phyloP scores from a whole-genome alignment of 352 stramenopile genomes.

The Globisporangium nodosum region DNA sequence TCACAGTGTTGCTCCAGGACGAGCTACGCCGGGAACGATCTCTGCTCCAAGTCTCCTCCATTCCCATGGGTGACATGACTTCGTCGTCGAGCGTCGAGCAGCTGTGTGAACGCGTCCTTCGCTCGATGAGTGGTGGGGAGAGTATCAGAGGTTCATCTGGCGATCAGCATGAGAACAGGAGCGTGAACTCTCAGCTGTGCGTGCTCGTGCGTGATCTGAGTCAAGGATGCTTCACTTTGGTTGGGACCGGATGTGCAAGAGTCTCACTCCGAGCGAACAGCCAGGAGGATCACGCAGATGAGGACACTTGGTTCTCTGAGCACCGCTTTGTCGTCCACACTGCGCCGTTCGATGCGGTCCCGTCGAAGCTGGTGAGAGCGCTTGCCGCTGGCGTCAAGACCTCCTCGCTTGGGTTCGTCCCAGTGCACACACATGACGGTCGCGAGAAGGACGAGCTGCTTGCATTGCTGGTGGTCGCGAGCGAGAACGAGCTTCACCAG shows the following conservation, averaged over 20 bases:
- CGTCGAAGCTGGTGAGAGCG: neutral
- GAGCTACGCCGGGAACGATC: neutral
- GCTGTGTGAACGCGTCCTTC: constrained; percentile 3
- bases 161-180: neutral
- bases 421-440: neutral
- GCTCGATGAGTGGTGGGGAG: neutral
- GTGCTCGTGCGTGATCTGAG: constrained; percentile 3
- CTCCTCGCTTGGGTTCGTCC: constrained; percentile 1
- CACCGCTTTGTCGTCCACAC: neutral
- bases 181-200: neutral
- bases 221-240: constrained; percentile 1
- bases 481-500: neutral
- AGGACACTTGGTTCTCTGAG: constrained; percentile 2
- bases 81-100: constrained; percentile 8
- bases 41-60: neutral
- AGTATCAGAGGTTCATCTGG: neutral
- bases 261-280: neutral
- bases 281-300: neutral
- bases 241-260: neutral
- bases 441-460: neutral
- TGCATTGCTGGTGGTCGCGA: constrained; percentile 1
- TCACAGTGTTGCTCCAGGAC: neutral
- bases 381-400: neutral
- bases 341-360: constrained; percentile 7
- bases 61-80: neutral